Evolutionary conservation across 139 green algal genomes (phyloP), one percentile per base, ranked within the genome.

Genomic region (Dunaliella sp.): DNA sequence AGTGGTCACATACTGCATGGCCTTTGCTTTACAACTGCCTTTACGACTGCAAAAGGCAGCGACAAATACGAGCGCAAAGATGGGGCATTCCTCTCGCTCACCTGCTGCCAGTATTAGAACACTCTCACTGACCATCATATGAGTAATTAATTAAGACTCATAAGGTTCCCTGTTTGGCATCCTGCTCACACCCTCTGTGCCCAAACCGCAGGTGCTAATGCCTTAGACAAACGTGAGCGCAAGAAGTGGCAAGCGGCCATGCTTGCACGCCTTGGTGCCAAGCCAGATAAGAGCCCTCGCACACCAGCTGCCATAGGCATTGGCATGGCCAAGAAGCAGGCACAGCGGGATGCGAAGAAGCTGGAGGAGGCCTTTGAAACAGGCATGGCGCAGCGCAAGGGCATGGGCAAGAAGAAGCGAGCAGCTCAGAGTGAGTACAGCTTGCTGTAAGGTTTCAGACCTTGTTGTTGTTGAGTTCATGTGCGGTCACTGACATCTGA

Each of bases 331-430:
- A 59, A 38, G 34, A 83, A 83, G 57, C 21, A 34, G 57, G 30
- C 7, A 30, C 33, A 32, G 36, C 35, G 83, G 1, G 87, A 93
- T 57, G 86, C 81, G 0, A 65, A 77, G 3, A 90, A 92, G 25
- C 86, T 95, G 82, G 87, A 95, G 86, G 93, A 96, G 86, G 93
- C 92, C 32, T 93, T 96, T 2, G 91, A 88, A 37, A 84, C 91
- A 22, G 93, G 93, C 80, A 93, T 94, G 90, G 91, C 94, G 38
- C 85, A 90, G 78, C 65, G 76, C 0, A 95, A 95, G 84, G 88
- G 92, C 0, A 24, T 90, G 31, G 92, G 89, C 34, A 94, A 93
- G 88, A 95, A 94, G 81, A 90, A 90, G 87, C 79, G 82, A n/a
- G 76, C 81, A 24, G 73, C 84, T 1, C 89, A 90, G 83, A 81